Evolutionary conservation across 176 grass and related monocot species (phyloP), one percentile per base, ranked within the genome.

Genomic region (Raddia guianensis): DNA sequence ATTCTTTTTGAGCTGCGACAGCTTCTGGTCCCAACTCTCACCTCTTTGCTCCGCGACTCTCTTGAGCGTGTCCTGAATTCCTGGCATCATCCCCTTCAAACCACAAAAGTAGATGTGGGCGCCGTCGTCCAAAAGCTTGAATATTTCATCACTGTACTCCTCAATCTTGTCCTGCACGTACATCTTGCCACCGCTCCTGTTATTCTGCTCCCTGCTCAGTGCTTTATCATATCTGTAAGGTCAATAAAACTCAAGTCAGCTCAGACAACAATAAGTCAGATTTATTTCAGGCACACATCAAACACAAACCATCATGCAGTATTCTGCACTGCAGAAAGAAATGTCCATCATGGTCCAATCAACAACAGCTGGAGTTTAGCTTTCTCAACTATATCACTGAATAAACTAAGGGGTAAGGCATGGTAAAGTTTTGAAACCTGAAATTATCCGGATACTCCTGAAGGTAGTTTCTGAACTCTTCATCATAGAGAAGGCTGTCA

Each of bases 81-180:
- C 92, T 1, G 92, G 95, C 95, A 98, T 98, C 95, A 98, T 98
- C 55, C 92, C 95, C 62, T 98, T 98, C 85, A 98, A 87, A 79
- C 88, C 92, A 32, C 95, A 94, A 9, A 94, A 98, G 83, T 92
- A 98, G 55, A 98, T 98, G 71, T 94, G 92, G 1, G 92, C 90
- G 5, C 95, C 90, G 5, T 70, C 65, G 67, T 94, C 92, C 44
- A 98, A 76, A 54, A 98, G 91, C 84, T 87, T 98, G 67, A 94
- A 94, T 42, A 98, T 91, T 77, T 94, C 81, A 56, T 94, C 90
- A 19, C 90, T 94, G 86, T 98, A 98, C 83, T 94, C 95, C 81
- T 92, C 95, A 50, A 94, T 98, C 84, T 91, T 98, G 78, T 98
- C 95, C 83, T 98, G 95, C 45, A 94, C 92, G 3, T 97, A 97